phyloP scores from a whole-genome alignment of 2,329 filamentous ascomycete genomes.

The Blastomyces silverae region DNA sequence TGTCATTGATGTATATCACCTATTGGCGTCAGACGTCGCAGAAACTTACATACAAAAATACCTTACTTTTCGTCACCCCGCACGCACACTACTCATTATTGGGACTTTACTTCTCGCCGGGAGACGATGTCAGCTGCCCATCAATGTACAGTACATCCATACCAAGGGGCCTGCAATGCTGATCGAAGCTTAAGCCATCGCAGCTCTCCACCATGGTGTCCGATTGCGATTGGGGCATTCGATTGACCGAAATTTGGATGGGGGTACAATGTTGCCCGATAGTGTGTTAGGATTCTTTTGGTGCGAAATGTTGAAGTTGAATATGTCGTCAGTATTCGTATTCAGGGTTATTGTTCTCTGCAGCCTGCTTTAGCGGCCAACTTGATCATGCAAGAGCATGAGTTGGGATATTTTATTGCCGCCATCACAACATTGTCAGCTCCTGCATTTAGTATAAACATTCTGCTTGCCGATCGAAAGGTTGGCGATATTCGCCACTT shows the following conservation, averaged over 20 bases:
- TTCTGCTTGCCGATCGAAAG: neutral
- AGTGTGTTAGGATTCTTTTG: neutral
- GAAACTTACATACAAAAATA: neutral
- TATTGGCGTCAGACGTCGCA: neutral
- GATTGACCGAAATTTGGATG: neutral
- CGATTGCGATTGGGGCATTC: neutral
- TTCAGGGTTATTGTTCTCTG: neutral
- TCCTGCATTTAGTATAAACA: neutral
- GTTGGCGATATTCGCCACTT: constrained; percentile 6
- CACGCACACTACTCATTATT: neutral
- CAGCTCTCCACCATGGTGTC: neutral
- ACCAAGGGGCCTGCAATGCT: neutral
- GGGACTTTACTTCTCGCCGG: neutral
- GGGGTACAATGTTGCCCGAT: neutral
- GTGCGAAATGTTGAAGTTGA: neutral
- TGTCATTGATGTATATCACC: neutral
- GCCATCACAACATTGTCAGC: neutral
- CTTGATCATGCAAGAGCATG: neutral
- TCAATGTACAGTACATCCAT: neutral
- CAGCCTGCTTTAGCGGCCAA: neutral
- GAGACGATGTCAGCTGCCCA: too few relatives aligned
- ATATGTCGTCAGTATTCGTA: neutral
- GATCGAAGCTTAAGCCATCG: neutral
- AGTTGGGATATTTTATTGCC: neutral
- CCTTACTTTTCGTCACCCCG: neutral